phyloP scores from a whole-genome alignment of 164 flowering plant genomes.

The Tetracentron sinense region DNA sequence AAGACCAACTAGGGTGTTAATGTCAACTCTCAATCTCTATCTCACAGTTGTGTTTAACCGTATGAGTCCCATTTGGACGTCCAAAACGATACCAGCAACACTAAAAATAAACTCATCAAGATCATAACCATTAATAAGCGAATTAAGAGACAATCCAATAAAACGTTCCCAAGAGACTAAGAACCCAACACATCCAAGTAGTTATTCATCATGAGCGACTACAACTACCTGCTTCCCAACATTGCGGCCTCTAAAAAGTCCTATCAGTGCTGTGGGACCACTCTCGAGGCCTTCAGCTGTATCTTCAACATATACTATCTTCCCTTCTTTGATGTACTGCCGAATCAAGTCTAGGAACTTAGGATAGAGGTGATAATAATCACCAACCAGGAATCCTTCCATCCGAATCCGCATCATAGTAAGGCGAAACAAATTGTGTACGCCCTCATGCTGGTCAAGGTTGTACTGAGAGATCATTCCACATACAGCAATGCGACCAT shows the following conservation, averaged over 20 bases:
- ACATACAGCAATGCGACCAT: constrained; percentile 30
- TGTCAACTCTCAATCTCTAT: too few relatives aligned
- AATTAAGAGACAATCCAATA: too few relatives aligned
- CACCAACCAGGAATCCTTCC: constrained; percentile 30
- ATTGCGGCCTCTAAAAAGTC: constrained; percentile 26
- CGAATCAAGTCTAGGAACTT: constrained; percentile 26
- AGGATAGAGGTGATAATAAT: constrained; percentile 28
- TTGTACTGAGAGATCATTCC: constrained; percentile 45
- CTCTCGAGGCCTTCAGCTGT: constrained; percentile 25
- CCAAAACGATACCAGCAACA: too few relatives aligned
- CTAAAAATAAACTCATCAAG: too few relatives aligned
- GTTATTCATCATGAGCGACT: constrained; percentile 18
- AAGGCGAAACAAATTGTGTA: constrained; percentile 23
- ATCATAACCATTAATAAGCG: too few relatives aligned
- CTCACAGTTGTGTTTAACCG: too few relatives aligned
- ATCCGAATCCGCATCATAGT: constrained; percentile 24
- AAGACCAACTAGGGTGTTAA: too few relatives aligned
- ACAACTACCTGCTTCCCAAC: constrained; percentile 29
- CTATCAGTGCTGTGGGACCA: constrained; percentile 25
- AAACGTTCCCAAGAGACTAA: too few relatives aligned
- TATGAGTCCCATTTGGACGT: too few relatives aligned
- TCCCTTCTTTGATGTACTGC: constrained; percentile 26
- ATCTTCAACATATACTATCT: constrained; percentile 30
- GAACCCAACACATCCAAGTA: too few relatives aligned
- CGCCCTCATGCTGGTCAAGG: constrained; percentile 28